Conservation (phyloP, 2,329 filamentous ascomycete genomes). For the Penicillium fuscoglaucum region DNA sequence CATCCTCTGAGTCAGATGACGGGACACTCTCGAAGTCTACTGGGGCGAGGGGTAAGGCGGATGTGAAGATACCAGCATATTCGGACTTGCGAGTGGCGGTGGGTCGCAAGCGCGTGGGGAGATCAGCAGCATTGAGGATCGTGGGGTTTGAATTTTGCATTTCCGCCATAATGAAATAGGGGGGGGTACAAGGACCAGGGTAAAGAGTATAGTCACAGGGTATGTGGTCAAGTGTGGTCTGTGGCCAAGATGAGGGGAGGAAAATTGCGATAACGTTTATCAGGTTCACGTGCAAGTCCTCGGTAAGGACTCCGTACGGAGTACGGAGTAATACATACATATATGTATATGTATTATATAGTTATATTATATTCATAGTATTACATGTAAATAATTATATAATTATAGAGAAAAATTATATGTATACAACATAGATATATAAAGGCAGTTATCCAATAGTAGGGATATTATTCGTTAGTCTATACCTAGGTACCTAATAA, state of each 20-base stretch:
- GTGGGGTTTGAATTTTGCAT: slow-evolving; percentile 74
- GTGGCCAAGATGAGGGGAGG: background rate
- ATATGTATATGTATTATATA: too few species aligned
- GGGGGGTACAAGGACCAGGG: background rate
- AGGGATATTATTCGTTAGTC: background rate
- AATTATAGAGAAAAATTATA: too few species aligned
- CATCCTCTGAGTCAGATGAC: slow-evolving; percentile 48
- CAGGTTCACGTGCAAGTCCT: slow-evolving; percentile 1
- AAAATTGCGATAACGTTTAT: slow-evolving; percentile 8
- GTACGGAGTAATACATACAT: background rate
- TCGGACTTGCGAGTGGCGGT: slow-evolving; percentile 45
- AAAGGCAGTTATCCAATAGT: background rate
- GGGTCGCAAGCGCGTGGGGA: slow-evolving; percentile 70
- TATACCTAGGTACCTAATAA: background rate
- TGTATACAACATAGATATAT: background rate
- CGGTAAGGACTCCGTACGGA: background rate
- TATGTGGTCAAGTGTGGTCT: background rate
- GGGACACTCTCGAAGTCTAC: slow-evolving; percentile 43
- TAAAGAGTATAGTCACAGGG: background rate
- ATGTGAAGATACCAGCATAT: slow-evolving; percentile 52
- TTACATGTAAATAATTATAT: too few species aligned
- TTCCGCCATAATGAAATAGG: slow-evolving; percentile 31
- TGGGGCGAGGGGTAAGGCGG: slow-evolving; percentile 49
- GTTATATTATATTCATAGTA: too few species aligned
- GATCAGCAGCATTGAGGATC: slow-evolving; percentile 81